Base-by-base conservation (phyloP, 768 basidiomycete species). In the Asterophora parasitica region DNA sequence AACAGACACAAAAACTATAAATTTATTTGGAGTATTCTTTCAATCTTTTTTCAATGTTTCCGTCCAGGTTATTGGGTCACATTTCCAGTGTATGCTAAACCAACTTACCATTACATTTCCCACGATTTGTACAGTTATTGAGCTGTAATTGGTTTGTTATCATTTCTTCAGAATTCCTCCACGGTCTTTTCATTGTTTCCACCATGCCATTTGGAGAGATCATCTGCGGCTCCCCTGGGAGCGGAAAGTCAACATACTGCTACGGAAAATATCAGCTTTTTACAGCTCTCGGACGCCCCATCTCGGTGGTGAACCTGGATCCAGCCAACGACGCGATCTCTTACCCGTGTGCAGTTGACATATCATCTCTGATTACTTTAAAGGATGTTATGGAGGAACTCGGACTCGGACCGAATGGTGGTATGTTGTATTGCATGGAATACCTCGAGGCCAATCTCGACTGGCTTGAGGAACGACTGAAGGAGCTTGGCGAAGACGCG, bases 381-480 rank as follows among this genome's bases (percentile, higher is more conserved):
- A 71, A 85, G 40, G 87, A 92, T 57, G 92, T 81, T 13, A 96
- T 97, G 94, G 66, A 81, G 10, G 80, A 83, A 44, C 80, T 86
- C 56, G 79, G 81, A 0, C 75, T 99, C 1, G 96, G 96, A 0
- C 96, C 96, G 0, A 99, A 99, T 56, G 96, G 96, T 11, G 95
- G 81, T 5, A 90, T 97, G 85, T 67, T 98, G 20, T 98, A 92
- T 59, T 95, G 92, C 61, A 88, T 96, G 79, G 94, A 97, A 61
- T 96, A 97, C 59, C 78, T 99, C 8, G 94, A 98, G 58, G 82
- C 75, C n/a, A 98, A 98, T 65, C 82, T 83, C 53, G 96, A 98
- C 64, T 88, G 88, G 84, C 74, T 95, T 8, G 81, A 89, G 65
- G 79, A 76, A 45, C 70, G 78, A 31, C 63, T 93, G 57, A 72